Percentiles rank a stretch among this genome's conserved stretches.
Conservation (phyloP, 2,329 filamentous ascomycete genomes). For the Beauveria rudraprayagi region DNA sequence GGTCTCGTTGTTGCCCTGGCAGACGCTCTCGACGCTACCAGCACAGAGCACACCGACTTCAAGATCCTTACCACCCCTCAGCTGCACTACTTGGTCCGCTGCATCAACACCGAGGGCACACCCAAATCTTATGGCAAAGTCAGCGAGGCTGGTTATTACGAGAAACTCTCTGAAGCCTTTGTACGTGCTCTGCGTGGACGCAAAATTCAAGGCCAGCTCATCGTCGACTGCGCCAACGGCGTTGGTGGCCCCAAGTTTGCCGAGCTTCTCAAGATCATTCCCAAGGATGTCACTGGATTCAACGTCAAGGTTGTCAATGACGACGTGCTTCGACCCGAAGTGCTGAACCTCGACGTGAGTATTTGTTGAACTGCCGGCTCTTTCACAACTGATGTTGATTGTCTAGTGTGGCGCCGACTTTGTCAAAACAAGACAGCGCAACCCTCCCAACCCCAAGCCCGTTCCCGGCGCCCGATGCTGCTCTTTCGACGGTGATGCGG, state of each 20-base stretch:
- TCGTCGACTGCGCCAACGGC: slow-evolving; percentile 93
- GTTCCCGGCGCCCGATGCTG: slow-evolving; percentile 70
- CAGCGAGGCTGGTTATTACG: slow-evolving; percentile 88
- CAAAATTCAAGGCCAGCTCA: slow-evolving; percentile 65
- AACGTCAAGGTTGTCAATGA: slow-evolving; percentile 88
- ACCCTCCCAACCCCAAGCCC: slow-evolving; percentile 74
- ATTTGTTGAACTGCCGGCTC: slow-evolving; percentile 5
- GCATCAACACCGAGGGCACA: slow-evolving; percentile 85
- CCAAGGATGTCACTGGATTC: slow-evolving; percentile 59
- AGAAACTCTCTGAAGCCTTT: slow-evolving; percentile 83
- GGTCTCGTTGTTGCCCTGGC: slow-evolving; percentile 71
- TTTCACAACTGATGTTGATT: background rate
- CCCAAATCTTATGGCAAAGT: slow-evolving; percentile 81
- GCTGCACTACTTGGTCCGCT: slow-evolving; percentile 91
- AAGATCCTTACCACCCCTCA: slow-evolving; percentile 95
- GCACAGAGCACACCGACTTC: slow-evolving; percentile 70
- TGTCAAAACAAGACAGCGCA: slow-evolving; percentile 93
- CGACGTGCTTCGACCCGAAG: slow-evolving; percentile 81
- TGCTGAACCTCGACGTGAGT: slow-evolving; percentile 77
- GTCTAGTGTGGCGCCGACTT: slow-evolving; percentile 83
- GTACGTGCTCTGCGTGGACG: slow-evolving; percentile 71
- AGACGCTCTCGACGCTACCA: slow-evolving; percentile 69
- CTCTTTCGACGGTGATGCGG: slow-evolving; percentile 90
- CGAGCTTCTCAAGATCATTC: slow-evolving; percentile 78
- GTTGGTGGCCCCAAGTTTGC: slow-evolving; percentile 86